Evolutionary conservation across 352 stramenopile species (phyloP), one percentile per base, ranked within the genome.

Genomic region (Phytophthora uliginosa): DNA sequence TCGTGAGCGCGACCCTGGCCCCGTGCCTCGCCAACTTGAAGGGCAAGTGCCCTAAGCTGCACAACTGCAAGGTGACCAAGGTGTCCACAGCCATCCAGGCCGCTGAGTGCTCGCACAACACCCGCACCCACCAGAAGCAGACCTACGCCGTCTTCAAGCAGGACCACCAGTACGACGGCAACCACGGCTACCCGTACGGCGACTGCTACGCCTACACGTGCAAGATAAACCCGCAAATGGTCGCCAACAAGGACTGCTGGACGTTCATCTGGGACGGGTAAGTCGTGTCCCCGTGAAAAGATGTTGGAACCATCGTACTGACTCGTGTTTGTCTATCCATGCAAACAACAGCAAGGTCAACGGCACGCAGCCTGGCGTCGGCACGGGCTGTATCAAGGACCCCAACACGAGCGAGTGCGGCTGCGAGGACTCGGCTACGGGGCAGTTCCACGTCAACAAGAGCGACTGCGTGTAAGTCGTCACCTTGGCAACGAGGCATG

Each of bases 91-190:
- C 68, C 31, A 83, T 83, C n/a, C 76, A 83, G 61, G 76, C 76
- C 18, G 76, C 76, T 12, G 76, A 83, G 57, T 83, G 76, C 61
- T 66, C 76, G 45, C 53, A 80, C 76, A 83, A 83, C 69, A 83
- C 72, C 18, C 76, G 76, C 53, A 77, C 70, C 20, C 47, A 76
- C 36, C 36, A 70, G 6, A 74, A 54, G 26, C 68, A 83, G 64
- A 75, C 68, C 15, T 83, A 78, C 56, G 76, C 76, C 3, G 72
- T 83, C 13, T 83, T 83, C 64, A 42, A 59, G 18, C 63, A 55
- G 28, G 62, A 77, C 28, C 68, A 83, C 57, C 33, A 78, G 73
- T 80, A 80, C 61, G 73, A 83, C 28, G 64, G 61, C 20, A 78
- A 72, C 51, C 42, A 83, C 48, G 72, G 76, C 40, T 66, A 69